Conservation (phyloP, 2,329 filamentous ascomycete genomes). For the Fusarium lyarnte region DNA sequence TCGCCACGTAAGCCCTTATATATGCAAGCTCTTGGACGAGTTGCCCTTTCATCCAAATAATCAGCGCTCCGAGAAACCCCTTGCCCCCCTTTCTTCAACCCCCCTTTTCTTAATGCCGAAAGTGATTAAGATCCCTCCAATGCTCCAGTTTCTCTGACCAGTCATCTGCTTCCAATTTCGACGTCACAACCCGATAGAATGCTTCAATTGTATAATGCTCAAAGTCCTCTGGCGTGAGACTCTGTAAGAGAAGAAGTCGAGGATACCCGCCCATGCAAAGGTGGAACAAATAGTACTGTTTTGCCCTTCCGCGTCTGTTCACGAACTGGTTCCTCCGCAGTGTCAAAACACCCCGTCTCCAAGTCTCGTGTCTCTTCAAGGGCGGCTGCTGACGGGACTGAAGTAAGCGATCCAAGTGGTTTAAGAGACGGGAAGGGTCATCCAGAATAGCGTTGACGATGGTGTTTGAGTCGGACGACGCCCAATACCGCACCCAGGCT, state of each 20-base stretch:
- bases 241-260: neutral
- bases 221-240: neutral
- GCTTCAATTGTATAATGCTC: neutral
- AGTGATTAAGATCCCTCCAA: neutral
- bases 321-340: neutral
- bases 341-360: neutral
- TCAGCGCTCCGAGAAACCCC: neutral
- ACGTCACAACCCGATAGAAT: neutral
- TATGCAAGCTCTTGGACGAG: too few species aligned
- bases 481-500: neutral
- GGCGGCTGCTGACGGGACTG: neutral
- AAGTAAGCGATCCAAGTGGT: neutral
- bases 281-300: neutral
- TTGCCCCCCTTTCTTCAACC: neutral
- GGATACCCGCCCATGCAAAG: too few species aligned
- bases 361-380: neutral
- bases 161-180: neutral
- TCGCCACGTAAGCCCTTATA: too few species aligned
- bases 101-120: too few species aligned
- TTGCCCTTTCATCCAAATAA: neutral
- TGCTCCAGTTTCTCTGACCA: neutral
- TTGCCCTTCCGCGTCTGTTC: neutral
- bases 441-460: neutral
- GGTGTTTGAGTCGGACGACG: rapidly evolving
- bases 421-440: neutral